phyloP scores from a whole-genome alignment of 2,329 filamentous ascomycete species.

The Calonectria multiphialidica region DNA sequence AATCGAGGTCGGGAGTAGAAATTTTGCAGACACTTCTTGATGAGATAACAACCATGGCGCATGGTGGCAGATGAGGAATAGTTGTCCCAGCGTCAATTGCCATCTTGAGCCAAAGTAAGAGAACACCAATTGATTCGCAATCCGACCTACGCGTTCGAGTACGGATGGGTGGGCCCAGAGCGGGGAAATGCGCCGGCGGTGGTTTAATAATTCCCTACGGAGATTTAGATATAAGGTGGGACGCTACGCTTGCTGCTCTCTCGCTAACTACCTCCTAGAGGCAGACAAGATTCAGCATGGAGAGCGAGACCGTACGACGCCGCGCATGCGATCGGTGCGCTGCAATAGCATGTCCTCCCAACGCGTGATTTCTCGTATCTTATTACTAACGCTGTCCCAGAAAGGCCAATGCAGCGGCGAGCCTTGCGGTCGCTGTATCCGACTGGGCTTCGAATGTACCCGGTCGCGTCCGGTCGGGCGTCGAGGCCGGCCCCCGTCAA shows the following conservation, averaged over 20 bases:
- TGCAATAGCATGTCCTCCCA: neutral
- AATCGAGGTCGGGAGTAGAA: too few relatives aligned
- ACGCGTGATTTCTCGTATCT: neutral
- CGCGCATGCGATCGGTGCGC: neutral
- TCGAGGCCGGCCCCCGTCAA: neutral
- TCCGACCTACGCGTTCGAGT: too few relatives aligned
- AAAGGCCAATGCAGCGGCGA: neutral
- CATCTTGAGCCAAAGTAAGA: too few relatives aligned
- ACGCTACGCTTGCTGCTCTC: neutral
- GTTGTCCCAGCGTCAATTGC: too few relatives aligned
- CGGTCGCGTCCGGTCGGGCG: neutral
- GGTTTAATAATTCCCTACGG: neutral
- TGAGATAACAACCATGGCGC: too few relatives aligned
- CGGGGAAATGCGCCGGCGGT: neutral
- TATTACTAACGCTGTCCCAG: neutral
- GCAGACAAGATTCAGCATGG: too few relatives aligned
- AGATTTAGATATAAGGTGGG: neutral
- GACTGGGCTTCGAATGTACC: neutral
- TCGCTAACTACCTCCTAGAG: neutral
- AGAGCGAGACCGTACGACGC: too few relatives aligned
- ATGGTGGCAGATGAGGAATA: too few relatives aligned
- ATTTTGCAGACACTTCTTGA: too few relatives aligned
- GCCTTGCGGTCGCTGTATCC: neutral
- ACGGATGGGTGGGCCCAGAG: neutral
- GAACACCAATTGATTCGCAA: too few relatives aligned